Base-by-base conservation (phyloP, 768 basidiomycete genomes). In the Sistotremastrum suecicum region DNA sequence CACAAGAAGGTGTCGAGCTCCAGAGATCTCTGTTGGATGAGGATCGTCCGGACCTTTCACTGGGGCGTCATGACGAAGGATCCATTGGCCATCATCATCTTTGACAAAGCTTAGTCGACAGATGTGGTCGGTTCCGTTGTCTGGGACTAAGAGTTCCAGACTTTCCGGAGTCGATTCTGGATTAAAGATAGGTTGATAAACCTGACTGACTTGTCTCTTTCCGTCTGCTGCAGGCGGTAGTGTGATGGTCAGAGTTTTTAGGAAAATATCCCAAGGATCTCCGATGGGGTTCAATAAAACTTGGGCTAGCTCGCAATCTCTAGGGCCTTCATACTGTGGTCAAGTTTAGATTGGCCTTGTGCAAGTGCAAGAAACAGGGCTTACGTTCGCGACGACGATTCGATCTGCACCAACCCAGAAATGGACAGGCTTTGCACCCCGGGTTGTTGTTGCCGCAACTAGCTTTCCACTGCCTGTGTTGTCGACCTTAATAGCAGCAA, bases 131-230 rank as follows among this genome's bases (percentile, higher is more conserved):
- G 74, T 68, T 4, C 87, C 87, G 5, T 90, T 65, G 58, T 90
- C 85, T 1, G 83, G 76, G 1, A 86, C 68, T 38, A 87, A 68
- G 8, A 89, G 61, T 51, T 84, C 82, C 31, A 88, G 34, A 88
- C 71, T n/a, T 71, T 70, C 5, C 57, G 54, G 56, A 84, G 69
- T 1, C 83, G 83, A 0, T 87, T 84, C 0, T 66, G 64, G 1
- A 73, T 76, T 9, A 55, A 57, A 41, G 85, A 68, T 39, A 65
- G 57, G n/a, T n/a, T n/a, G n/a, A n/a, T n/a, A n/a, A n/a, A n/a
- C n/a, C n/a, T n/a, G n/a, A n/a, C n/a, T n/a, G n/a, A n/a, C n/a
- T n/a, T n/a, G n/a, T n/a, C n/a, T n/a, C n/a, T n/a, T n/a, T 30
- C 75, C 53, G 5, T 45, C n/a, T 29, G 59, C 59, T 4, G 67